These are phyloP conservation scores for Suillus subluteus DNA, from an alignment of 768 basidiomycete genomes.

Conservation along the genomic window DNA sequence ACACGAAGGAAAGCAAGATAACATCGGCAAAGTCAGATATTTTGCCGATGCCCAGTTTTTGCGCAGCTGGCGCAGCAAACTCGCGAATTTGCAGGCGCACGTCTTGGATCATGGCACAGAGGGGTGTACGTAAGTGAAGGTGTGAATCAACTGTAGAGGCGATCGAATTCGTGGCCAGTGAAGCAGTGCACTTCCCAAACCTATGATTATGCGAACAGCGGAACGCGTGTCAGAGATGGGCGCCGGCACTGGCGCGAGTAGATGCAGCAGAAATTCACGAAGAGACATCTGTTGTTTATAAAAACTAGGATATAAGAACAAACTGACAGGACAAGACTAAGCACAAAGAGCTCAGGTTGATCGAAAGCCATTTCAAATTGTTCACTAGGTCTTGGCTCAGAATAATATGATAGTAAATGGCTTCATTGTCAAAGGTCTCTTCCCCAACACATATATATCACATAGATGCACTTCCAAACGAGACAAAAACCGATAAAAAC, in stretches of 20 bases:
- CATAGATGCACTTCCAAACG: constrained; percentile 27
- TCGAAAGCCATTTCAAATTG: neutral
- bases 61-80: constrained; percentile 30
- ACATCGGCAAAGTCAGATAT: constrained; percentile 59
- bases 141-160: neutral
- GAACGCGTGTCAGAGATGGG: neutral
- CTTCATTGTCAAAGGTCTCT: constrained; percentile 8
- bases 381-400: neutral
- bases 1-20: constrained; percentile 54
- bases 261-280: neutral
- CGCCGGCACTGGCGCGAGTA: neutral
- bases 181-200: neutral
- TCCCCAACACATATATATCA: constrained; percentile 36
- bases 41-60: constrained; percentile 51
- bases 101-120: constrained; percentile 30
- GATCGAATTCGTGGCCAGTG: neutral
- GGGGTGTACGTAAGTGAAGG: neutral
- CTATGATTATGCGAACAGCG: neutral
- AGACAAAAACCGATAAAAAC: constrained; percentile 34
- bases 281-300: neutral
- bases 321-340: constrained; percentile 3
- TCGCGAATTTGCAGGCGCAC: constrained; percentile 33
- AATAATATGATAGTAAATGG: constrained; percentile 3
- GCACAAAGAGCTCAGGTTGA: neutral
- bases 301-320: neutral